Percentiles rank a stretch among this genome's conserved stretches.
Evolutionary conservation across 352 stramenopile species (phyloP).

Genomic region (Achlya hypogyna): DNA sequence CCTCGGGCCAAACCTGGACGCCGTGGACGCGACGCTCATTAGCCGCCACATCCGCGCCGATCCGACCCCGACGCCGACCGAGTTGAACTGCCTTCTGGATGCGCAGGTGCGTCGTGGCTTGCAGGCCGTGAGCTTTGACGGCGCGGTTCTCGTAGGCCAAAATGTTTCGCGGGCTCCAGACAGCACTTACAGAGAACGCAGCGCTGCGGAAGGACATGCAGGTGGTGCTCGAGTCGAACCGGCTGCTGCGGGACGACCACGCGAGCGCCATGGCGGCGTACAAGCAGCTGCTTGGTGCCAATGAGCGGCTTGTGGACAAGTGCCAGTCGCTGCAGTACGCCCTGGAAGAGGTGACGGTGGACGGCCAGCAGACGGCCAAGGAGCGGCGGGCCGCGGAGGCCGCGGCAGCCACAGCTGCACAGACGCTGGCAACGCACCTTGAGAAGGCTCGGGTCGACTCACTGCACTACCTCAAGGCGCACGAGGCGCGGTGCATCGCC

Average conservation of each 20-base stretch:
- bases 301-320: background rate
- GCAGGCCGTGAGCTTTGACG: too few relatives aligned
- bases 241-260: constrained; percentile 26
- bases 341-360: background rate
- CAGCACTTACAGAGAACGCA: constrained; percentile 66
- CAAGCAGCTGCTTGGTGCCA: background rate
- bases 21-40: background rate
- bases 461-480: constrained; percentile 38
- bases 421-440: constrained; percentile 36
- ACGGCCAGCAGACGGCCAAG: constrained; percentile 16
- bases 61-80: background rate
- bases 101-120: constrained; percentile 5
- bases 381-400: constrained; percentile 22
- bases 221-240: constrained; percentile 40
- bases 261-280: background rate
- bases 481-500: constrained; percentile 58
- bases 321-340: constrained; percentile 11
- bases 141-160: background rate
- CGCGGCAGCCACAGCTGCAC: constrained; percentile 27
- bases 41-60: constrained; percentile 1
- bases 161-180: constrained; percentile 46
- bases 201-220: constrained; percentile 61
- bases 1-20: constrained; percentile 33
- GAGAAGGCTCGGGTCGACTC: constrained; percentile 40
- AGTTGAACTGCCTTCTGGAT: constrained; percentile 6